Base-by-base conservation (phyloP, 1,284 basidiomycete species). In the Vanrija humicola region DNA sequence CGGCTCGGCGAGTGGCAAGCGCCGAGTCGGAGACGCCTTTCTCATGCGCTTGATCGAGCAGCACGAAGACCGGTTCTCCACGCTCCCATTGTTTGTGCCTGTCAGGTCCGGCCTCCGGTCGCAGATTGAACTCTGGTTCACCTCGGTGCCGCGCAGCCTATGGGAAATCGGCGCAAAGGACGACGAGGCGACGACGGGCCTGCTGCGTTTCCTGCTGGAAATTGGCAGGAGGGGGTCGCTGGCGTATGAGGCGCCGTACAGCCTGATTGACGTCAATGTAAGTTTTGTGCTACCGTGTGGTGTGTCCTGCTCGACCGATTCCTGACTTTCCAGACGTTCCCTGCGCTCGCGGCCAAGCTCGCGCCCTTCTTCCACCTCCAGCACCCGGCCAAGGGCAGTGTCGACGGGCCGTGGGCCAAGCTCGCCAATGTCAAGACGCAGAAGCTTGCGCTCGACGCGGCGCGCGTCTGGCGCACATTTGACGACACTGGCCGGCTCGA, bases 161-260 rank as follows among this genome's bases (percentile, higher is more conserved):
- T 95, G 92, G 91, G 90, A 95, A 73, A 74, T 89, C 7, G 86
- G 86, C 1, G 75, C 76, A 15, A 82, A 76, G 48, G 83, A 88
- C 64, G 67, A 82, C 9, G 62, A 70, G 3, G 76, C 81, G 6
- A 84, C 84, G 0, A 83, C 86, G 79, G 85, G 86, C 52, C 61
- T 80, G 53, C 45, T 65, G 54, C 29, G 55, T 18, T 59, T 65
- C 50, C 44, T 67, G 58, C 58, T 69, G 8, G 56, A 61, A 21
- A 48, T 71, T 5, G 72, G 65, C 1, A 52, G 63, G 43, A 53
- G 63, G 23, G 68, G 67, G 1, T 29, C 51, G 18, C 51, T 28
- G 14, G 50, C 57, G 5, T 46, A 64, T 14, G 63, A 67, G 26
- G 28, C 45, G 76, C 70, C 80, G 80, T 46, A 77, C 68, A 46